Evolutionary conservation across 192 early-diverging fungal genomes (phyloP), one percentile per base, ranked within the genome.

Genomic region (Coemansia sp.): DNA sequence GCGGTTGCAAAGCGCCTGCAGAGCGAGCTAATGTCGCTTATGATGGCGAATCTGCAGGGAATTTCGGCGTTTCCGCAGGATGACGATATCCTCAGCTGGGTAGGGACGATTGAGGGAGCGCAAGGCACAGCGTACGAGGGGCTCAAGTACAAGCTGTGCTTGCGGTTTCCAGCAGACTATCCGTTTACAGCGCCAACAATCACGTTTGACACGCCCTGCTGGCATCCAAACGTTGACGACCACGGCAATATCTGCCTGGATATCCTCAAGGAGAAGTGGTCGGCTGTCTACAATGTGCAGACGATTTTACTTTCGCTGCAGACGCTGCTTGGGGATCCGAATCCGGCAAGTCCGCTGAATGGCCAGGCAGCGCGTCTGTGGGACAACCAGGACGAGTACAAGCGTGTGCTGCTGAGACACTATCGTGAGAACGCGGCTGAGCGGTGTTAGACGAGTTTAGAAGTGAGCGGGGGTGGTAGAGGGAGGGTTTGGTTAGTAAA

Each of bases 251-350:
- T 99, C 13, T 99, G 97, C 74, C 91, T 99, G 64, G 94, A 92
- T 39, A 99, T 99, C 62, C 79, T 99, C 8, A 89, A 87, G 53
- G 97, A 99, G 58, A 87, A 95, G 63, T 99, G 97, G 97, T 86
- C 90, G 41, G 95, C 97, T 8, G 89, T 99, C 11, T 95, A 99
- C 78, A 99, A 94, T 11, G 95, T 99, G 43, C 94, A 98, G 83
- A 95, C 95, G 7, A 98, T 99, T 71, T 77, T 98, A 39, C 64
- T 99, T 42, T 91, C 89, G 37, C 91, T 99, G 37, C 95, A 97
- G 61, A 93, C 91, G 44, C 95, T 99, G 88, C 77, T 99, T 39
- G 93, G 91, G 5, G 89, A 88, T 44, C 95, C 97, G 16, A 99
- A 99, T 77, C 92, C 93, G 65, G 90, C 92, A 60, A 93, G 91